Percentiles rank a stretch among this genome's conserved stretches.
Evolutionary conservation across 2,329 filamentous ascomycete genomes (phyloP).

Genomic region (Aspergillus quadrilineatus): DNA sequence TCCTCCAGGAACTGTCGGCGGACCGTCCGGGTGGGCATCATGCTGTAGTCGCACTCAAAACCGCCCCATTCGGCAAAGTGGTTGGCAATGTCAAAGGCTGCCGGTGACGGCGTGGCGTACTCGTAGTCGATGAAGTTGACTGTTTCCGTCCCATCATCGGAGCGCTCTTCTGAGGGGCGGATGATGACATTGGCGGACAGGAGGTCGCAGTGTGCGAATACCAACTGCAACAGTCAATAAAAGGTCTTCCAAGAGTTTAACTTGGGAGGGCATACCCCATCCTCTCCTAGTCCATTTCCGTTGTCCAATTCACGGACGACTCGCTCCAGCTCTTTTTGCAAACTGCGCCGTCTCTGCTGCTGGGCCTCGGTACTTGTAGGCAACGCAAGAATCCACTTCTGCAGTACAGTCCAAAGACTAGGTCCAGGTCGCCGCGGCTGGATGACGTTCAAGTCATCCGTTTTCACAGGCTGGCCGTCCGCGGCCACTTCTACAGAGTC

Average conservation of each 20-base stretch:
- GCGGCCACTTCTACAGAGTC: constrained; percentile 23
- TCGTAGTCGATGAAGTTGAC: constrained; percentile 97
- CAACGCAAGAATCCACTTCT: constrained; percentile 89
- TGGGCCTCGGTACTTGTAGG: constrained; percentile 71
- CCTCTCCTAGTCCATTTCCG: constrained; percentile 71
- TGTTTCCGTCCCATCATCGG: constrained; percentile 46
- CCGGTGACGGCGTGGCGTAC: constrained; percentile 90
- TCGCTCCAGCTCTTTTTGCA: constrained; percentile 73
- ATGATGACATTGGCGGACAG: constrained; percentile 96
- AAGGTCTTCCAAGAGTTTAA: too few species aligned
- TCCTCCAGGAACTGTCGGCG: constrained; percentile 78
- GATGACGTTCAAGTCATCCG: constrained; percentile 32
- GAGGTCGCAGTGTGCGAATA: constrained; percentile 94
- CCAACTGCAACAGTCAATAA: constrained; percentile 55
- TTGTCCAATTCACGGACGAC: constrained; percentile 71
- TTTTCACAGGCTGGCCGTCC: constrained; percentile 18
- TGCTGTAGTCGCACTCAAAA: constrained; percentile 87
- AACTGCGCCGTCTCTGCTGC: constrained; percentile 61
- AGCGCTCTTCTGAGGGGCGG: constrained; percentile 47
- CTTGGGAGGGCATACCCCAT: constrained; percentile 57
- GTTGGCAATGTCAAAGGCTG: constrained; percentile 94
- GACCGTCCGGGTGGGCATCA: constrained; percentile 74
- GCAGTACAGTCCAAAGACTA: constrained; percentile 92
- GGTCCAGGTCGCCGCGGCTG: constrained; percentile 71
- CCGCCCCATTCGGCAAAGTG: constrained; percentile 99